Evolutionary conservation across 441 rosid species (phyloP), one percentile per base, ranked within the genome.

Genomic region (Biscutella laevigata): DNA sequence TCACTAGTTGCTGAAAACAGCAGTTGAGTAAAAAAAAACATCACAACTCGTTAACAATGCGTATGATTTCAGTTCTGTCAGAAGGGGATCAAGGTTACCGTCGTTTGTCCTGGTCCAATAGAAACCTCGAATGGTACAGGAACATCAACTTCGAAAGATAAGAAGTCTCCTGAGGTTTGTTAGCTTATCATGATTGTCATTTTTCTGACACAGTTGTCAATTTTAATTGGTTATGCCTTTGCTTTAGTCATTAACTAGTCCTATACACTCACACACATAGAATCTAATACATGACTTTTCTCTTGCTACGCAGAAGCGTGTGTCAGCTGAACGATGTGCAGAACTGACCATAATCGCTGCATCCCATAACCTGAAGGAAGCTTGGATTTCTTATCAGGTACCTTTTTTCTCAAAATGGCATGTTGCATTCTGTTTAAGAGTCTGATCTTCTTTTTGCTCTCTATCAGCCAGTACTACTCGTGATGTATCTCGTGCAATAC

Each of bases 81-180:
- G 44, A 74, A 79, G 60, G 98, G 98, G 49, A 82, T 86, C 69
- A 77, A 79, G 73, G 95, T 90, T 66, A 90, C 98, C 6, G 55
- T 90, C 43, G 90, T 90, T 64, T 90, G 94, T 75, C 98, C 98
- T 8, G 98, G 98, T 66, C 98, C 98, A 6, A 74, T 90, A 70
- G 78, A 72, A 59, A 86, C 95, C 49, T 69, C 80, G 21, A 73
- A 74, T 64, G 86, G 77, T 28, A 62, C 77, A 61, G 91, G 81
- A 66, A 71, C 71, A 27, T 62, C 85, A 46, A 45, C 78, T 51
- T 69, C 83, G 2, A 74, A 55, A 25, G 70, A 70, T 36, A 77
- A 74, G 57, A 56, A 57, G 19, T 68, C 65, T 43, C 68, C 74
- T n/a, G 87, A 80, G 82, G 97, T 82, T 53, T 38, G 67, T 54